Conservation (phyloP, 306 rosid species). For the Cicer yamashitae region DNA sequence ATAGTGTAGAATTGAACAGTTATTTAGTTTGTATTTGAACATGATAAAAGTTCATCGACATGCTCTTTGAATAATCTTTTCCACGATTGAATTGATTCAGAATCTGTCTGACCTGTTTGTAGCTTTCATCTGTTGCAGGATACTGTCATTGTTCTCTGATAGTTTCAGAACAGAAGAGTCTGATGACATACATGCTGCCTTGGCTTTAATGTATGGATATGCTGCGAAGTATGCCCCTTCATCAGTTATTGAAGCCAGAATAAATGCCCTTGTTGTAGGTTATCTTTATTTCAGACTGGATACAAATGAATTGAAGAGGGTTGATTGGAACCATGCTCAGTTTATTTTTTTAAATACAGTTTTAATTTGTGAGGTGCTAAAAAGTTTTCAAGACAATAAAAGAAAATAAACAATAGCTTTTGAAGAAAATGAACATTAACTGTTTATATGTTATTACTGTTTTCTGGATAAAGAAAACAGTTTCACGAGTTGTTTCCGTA, state of each 20-base stretch:
- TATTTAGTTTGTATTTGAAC: constrained; percentile 35
- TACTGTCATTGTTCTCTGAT: constrained; percentile 86
- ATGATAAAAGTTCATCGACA: constrained; percentile 29
- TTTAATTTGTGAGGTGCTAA: background rate
- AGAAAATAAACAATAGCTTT: constrained; percentile 5
- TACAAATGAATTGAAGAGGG: constrained; percentile 1
- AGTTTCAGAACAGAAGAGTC: constrained; percentile 81
- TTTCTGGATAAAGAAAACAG: constrained; percentile 9
- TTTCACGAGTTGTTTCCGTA: constrained; percentile 8
- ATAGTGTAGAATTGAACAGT: constrained; percentile 33
- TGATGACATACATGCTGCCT: constrained; percentile 97
- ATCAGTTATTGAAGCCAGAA: constrained; percentile 97
- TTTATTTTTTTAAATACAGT: constrained; percentile 23
- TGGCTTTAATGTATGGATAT: constrained; percentile 98
- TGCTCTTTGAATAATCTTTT: constrained; percentile 27
- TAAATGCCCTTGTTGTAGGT: constrained; percentile 94
- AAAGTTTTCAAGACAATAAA: constrained; percentile 30
- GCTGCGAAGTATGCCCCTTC: constrained; percentile 99
- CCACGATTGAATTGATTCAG: constrained; percentile 17
- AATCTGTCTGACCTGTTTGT: constrained; percentile 42
- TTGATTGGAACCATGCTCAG: constrained; percentile 3
- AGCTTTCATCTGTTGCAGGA: constrained; percentile 65
- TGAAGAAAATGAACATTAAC: background rate
- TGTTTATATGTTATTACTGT: constrained; percentile 18
- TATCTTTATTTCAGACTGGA: constrained; percentile 38